A percentile compares a stretch with the other conserved stretches of the same genome.
These are phyloP conservation scores for Achaetomium macrosporum DNA, from an alignment of 2,329 filamentous ascomycete genomes.

Conservation along the genomic window DNA sequence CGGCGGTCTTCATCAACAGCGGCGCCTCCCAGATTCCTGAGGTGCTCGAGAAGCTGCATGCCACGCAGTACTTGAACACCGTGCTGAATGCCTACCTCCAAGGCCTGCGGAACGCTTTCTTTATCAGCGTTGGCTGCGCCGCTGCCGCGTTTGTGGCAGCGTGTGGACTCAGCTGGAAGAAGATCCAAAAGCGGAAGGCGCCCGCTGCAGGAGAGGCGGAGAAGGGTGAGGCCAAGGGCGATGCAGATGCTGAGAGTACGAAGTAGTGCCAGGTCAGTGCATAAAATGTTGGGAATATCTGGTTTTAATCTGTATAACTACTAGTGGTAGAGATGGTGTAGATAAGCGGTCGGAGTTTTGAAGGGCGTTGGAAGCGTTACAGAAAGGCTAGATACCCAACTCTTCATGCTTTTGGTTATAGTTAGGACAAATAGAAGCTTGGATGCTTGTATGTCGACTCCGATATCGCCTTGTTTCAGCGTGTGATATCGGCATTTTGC, in stretches of 20 bases:
- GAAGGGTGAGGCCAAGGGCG: neutral
- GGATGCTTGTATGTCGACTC: too few species aligned
- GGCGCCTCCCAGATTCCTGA: constrained; percentile 46
- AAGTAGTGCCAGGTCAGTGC: too few species aligned
- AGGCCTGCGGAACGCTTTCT: constrained; percentile 46
- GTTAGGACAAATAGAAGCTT: too few species aligned
- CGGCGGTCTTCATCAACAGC: constrained; percentile 44
- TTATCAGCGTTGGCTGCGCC: constrained; percentile 45
- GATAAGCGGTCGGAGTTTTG: too few species aligned
- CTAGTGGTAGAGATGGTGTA: too few species aligned
- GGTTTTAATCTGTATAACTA: too few species aligned
- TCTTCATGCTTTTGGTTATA: too few species aligned
- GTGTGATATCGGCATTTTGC: too few species aligned
- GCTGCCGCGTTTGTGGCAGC: constrained; percentile 40
- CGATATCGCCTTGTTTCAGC: too few species aligned
- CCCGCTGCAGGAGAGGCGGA: neutral
- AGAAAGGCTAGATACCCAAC: too few species aligned
- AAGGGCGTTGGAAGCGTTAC: too few species aligned
- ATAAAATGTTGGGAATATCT: too few species aligned
- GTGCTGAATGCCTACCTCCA: constrained; percentile 46
- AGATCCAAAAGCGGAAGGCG: constrained; percentile 39
- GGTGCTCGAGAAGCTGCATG: constrained; percentile 38
- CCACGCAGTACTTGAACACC: constrained; percentile 35
- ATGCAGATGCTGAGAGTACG: neutral
- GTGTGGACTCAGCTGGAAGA: constrained; percentile 46